Conservation (phyloP, 805 yeast species). For the Sungouiella blattae region DNA sequence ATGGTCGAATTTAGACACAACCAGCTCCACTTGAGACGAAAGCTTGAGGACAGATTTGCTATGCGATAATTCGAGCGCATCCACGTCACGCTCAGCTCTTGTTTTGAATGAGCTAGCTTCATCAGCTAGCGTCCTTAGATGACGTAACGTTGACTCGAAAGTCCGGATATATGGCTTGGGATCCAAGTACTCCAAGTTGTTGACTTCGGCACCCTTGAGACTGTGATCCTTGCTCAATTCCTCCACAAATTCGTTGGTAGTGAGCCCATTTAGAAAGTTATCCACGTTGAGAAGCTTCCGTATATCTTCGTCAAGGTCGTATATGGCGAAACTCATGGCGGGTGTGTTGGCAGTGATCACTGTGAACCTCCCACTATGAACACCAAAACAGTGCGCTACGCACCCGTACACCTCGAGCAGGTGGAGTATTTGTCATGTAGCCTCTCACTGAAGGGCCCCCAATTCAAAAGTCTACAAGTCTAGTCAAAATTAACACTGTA, state of each 20-base stretch:
- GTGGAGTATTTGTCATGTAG: too few relatives aligned
- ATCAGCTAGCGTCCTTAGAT: conserved; percentile 57
- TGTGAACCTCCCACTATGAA: too few relatives aligned
- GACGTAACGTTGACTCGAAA: conserved; percentile 79
- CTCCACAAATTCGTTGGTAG: conserved; percentile 79
- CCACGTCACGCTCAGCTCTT: conserved; percentile 54
- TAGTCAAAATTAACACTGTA: too few relatives aligned
- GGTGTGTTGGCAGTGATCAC: too few relatives aligned
- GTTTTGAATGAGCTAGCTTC: conserved; percentile 52
- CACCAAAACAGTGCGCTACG: too few relatives aligned
- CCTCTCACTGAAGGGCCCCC: too few relatives aligned
- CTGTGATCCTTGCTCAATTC: conserved; percentile 69
- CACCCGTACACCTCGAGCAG: too few relatives aligned
- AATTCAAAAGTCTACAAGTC: too few relatives aligned
- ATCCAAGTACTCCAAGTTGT: conserved; percentile 59
- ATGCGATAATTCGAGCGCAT: conserved; percentile 61
- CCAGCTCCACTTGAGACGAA: conserved; percentile 43
- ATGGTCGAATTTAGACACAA: conserved; percentile 45
- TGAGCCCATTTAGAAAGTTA: conserved; percentile 62
- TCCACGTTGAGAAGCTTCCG: conserved; percentile 53
- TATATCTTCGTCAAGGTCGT: conserved; percentile 64
- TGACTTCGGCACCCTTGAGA: conserved; percentile 46
- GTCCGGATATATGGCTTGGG: conserved; percentile 95
- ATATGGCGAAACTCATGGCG: conserved; percentile 44
- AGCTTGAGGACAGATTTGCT: conserved; percentile 60